A percentile compares a stretch with the other conserved stretches of the same genome.
Conservation (phyloP, 2,329 filamentous ascomycete species). For the Bipolaris bicolor region DNA sequence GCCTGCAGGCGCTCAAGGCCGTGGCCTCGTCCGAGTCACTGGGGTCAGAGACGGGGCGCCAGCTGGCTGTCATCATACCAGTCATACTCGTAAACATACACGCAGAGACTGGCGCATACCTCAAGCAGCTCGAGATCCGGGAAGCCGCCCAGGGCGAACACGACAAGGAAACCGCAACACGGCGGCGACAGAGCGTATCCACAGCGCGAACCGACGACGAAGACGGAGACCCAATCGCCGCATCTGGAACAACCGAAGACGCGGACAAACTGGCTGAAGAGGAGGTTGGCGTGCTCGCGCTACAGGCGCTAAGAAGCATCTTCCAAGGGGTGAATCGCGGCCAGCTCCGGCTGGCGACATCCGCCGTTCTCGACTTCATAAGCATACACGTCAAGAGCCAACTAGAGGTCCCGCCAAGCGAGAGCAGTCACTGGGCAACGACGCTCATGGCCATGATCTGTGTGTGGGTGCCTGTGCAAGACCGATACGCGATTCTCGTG, state of each 20-base stretch:
- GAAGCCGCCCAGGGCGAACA: slow-evolving; percentile 71
- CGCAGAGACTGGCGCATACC: slow-evolving; percentile 71
- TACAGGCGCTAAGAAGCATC: slow-evolving; percentile 85
- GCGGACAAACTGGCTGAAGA: slow-evolving; percentile 90
- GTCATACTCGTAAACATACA: slow-evolving; percentile 87
- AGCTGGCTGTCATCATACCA: slow-evolving; percentile 79
- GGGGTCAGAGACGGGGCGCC: slow-evolving; percentile 74
- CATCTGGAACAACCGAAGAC: slow-evolving; percentile 82
- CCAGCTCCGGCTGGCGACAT: slow-evolving; percentile 80
- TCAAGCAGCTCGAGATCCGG: slow-evolving; percentile 71
- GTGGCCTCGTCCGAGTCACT: slow-evolving; percentile 81
- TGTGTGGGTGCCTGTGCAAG: slow-evolving; percentile 90
- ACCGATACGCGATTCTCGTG: slow-evolving; percentile 88
- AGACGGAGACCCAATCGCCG: slow-evolving; percentile 67
- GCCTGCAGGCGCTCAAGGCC: slow-evolving; percentile 74
- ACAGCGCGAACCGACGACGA: slow-evolving; percentile 77
- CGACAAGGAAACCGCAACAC: slow-evolving; percentile 67
- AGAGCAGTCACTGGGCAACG: slow-evolving; percentile 74
- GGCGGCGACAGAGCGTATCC: slow-evolving; percentile 77
- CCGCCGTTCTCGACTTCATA: slow-evolving; percentile 76
- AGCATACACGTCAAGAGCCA: slow-evolving; percentile 41
- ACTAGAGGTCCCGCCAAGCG: slow-evolving; percentile 52
- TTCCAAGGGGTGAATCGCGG: slow-evolving; percentile 81
- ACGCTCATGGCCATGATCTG: slow-evolving; percentile 80
- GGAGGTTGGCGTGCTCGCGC: slow-evolving; percentile 81